A percentile compares a stretch with the other conserved stretches of the same genome.
These are phyloP conservation scores for Quercus dentata DNA, from an alignment of 306 rosid species.

Conservation along the genomic window DNA sequence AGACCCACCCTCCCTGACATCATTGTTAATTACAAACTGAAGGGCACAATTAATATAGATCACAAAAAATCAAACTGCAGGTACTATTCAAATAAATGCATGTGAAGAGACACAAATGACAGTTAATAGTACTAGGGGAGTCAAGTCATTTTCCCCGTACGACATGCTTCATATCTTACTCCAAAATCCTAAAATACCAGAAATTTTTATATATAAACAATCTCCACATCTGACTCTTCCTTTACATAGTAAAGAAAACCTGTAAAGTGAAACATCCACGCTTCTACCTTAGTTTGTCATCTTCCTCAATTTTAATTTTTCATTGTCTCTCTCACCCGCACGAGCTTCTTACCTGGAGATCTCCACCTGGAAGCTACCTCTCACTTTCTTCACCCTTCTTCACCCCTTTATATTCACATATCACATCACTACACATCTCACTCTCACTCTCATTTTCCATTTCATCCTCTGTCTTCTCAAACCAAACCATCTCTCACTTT, in stretches of 20 bases:
- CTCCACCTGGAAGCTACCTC: conserved; percentile 60
- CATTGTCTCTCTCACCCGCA: not conserved
- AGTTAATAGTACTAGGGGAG: conserved; percentile 5
- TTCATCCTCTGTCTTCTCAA: not conserved
- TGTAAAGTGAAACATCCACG: conserved; percentile 45
- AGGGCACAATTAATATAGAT: no score
- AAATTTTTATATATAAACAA: conserved; percentile 7
- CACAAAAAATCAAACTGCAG: no score
- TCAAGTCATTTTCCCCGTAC: conserved; percentile 38
- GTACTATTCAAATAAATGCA: not conserved
- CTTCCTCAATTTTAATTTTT: conserved; percentile 12
- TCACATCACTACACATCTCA: not conserved
- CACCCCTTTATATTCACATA: conserved; percentile 23
- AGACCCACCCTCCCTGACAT: no score
- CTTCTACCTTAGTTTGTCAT: conserved; percentile 46
- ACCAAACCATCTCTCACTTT: not conserved
- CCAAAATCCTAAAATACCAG: not conserved
- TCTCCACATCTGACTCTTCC: not conserved
- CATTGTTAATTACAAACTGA: no score
- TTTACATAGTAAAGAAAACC: conserved; percentile 1
- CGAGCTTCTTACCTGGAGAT: conserved; percentile 34
- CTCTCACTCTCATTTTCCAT: not conserved
- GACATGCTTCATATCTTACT: conserved; percentile 37
- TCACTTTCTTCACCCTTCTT: conserved; percentile 33
- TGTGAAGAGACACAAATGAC: conserved; percentile 21